Evolutionary conservation across 805 yeast species (phyloP).

Genomic region (Maudiozyma barnettii): DNA sequence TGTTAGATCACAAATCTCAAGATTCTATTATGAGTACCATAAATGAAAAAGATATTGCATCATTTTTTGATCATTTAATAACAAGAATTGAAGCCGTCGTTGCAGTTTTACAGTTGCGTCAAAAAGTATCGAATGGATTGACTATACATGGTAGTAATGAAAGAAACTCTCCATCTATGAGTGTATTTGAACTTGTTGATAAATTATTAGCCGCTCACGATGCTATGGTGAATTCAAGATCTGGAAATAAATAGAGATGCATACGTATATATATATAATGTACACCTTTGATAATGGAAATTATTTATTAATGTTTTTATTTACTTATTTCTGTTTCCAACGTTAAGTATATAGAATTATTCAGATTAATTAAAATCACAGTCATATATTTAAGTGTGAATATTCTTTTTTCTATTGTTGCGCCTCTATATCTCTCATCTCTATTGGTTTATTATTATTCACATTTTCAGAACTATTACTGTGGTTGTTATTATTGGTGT

Average conservation of each 20-base stretch:
- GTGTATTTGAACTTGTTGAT: conserved; percentile 25
- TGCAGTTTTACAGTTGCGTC: conserved; percentile 36
- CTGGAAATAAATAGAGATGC: background rate
- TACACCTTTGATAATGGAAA: too few relatives aligned
- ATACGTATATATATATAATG: background rate
- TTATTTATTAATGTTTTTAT: too few relatives aligned
- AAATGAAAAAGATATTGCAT: conserved; percentile 37
- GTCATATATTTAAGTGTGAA: too few relatives aligned
- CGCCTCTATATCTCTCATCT: conserved; percentile 13
- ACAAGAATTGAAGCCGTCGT: conserved; percentile 61
- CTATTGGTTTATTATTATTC: conserved; percentile 1
- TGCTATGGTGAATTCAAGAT: background rate
- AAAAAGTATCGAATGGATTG: conserved; percentile 20
- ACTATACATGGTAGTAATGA: conserved; percentile 10
- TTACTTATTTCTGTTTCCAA: too few relatives aligned
- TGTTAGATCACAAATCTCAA: conserved; percentile 19
- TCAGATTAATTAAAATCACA: too few relatives aligned
- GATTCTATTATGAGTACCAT: conserved; percentile 15
- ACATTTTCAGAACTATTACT: background rate
- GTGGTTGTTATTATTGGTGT: background rate
- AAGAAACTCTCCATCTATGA: conserved; percentile 4
- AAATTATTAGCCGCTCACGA: conserved; percentile 10
- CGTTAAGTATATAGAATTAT: too few relatives aligned
- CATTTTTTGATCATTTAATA: conserved; percentile 53
- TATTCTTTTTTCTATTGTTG: background rate